phyloP scores from a whole-genome alignment of 345 rosid species.

The Iberis pinnata region DNA sequence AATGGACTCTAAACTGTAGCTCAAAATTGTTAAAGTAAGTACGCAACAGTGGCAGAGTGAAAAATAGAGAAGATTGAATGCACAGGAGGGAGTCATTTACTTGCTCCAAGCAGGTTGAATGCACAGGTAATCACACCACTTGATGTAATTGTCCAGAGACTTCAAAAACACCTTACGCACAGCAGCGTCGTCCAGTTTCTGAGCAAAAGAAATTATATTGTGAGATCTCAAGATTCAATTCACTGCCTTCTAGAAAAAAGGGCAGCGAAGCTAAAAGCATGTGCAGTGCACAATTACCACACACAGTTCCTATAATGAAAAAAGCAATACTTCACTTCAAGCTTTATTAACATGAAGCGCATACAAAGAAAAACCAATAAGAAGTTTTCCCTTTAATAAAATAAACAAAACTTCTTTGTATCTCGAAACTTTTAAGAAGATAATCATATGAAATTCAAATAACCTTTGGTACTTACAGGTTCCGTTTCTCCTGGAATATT shows the following conservation, averaged over 20 bases:
- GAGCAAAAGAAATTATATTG: neutral
- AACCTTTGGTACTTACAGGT: slow-evolving; percentile 48
- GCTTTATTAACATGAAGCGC: slow-evolving; percentile 2
- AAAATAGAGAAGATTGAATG: slow-evolving; percentile 8
- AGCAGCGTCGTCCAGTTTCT: slow-evolving; percentile 80
- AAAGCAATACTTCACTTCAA: slow-evolving; percentile 1
- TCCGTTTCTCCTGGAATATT: slow-evolving; percentile 55
- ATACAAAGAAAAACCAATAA: neutral
- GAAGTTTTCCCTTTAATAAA: neutral
- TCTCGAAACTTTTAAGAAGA: slow-evolving; percentile 6
- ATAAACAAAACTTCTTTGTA: neutral
- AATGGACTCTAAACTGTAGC: slow-evolving; percentile 69
- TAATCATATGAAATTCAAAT: slow-evolving; percentile 7
- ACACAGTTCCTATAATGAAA: slow-evolving; percentile 5
- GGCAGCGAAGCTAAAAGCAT: neutral
- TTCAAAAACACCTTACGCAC: slow-evolving; percentile 61
- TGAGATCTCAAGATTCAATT: slow-evolving; percentile 10
- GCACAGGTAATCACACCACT: slow-evolving; percentile 85
- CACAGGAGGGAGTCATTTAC: slow-evolving; percentile 43
- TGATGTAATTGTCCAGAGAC: slow-evolving; percentile 81
- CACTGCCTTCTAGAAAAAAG: neutral
- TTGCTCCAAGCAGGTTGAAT: slow-evolving; percentile 86
- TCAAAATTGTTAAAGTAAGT: slow-evolving; percentile 10
- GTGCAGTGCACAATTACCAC: slow-evolving; percentile 9
- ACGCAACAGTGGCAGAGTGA: slow-evolving; percentile 18